Conservation (phyloP, 257 asterid genomes). For the Capsicum chinense region DNA sequence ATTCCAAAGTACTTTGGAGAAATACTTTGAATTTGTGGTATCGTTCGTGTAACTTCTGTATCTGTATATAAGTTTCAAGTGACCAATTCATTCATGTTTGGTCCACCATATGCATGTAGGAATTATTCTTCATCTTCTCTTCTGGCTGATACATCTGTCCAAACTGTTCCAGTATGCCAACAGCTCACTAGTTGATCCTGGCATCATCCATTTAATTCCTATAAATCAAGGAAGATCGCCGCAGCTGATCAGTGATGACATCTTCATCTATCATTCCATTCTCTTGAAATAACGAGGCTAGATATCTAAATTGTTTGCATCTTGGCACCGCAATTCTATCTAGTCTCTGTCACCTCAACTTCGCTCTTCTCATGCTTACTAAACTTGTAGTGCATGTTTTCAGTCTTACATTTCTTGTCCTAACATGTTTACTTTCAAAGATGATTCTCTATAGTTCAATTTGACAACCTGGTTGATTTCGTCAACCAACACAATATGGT, state of each 20-base stretch:
- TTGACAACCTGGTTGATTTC: not conserved
- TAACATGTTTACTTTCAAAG: not conserved
- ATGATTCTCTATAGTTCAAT: not conserved
- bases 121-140: not conserved
- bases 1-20: conserved; percentile 4
- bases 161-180: not conserved
- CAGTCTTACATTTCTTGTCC: not conserved
- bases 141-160: not conserved
- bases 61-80: not conserved
- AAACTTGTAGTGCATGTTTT: not conserved
- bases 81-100: not conserved
- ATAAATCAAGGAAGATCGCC: not conserved
- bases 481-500: not conserved
- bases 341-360: not conserved
- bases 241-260: not conserved
- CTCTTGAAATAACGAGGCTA: not conserved
- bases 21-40: not conserved
- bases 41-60: not conserved
- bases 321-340: not conserved
- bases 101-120: not conserved
- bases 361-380: not conserved
- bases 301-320: not conserved
- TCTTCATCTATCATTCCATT: not conserved
- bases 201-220: not conserved
- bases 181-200: conserved; percentile 5